A percentile compares a stretch with the other conserved stretches of the same genome.
Conservation (phyloP, 2,329 filamentous ascomycete species). For the Colletotrichum sp. region DNA sequence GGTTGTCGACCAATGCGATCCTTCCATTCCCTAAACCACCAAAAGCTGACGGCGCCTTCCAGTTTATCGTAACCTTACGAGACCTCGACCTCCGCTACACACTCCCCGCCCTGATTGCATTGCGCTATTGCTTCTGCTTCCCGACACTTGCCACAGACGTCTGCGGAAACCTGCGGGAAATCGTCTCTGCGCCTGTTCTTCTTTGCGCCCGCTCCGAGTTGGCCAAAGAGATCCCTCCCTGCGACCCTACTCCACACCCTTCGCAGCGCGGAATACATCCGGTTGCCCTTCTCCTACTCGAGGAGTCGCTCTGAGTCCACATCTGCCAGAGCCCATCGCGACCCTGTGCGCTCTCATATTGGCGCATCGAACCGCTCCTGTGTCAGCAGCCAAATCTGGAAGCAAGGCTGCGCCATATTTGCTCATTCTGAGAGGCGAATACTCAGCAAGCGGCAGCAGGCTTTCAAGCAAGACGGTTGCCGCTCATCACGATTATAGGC, state of each 20-base stretch:
- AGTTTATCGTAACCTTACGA: slow-evolving; percentile 3
- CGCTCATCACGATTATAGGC: not conserved
- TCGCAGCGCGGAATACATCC: slow-evolving; percentile 1
- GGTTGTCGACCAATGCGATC: not conserved
- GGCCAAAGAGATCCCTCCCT: not conserved
- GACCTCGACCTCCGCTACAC: not conserved
- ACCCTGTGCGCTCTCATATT: not conserved
- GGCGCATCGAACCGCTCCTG: not conserved
- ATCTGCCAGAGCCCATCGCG: not conserved
- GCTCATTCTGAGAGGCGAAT: not conserved
- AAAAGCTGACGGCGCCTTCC: slow-evolving; percentile 12
- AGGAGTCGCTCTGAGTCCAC: not conserved
- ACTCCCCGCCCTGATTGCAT: not conserved
- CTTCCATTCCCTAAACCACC: not conserved
- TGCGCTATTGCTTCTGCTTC: not conserved
- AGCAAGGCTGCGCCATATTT: not conserved
- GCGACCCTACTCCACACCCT: not conserved
- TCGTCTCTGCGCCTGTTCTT: not conserved
- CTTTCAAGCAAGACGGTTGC: not conserved
- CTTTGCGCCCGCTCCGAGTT: not conserved
- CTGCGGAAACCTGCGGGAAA: not conserved
- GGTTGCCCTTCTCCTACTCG: not conserved
- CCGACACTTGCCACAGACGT: not conserved
- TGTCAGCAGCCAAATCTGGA: not conserved
- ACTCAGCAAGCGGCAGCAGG: not conserved